Percentiles rank a stretch among this genome's conserved stretches.
Conservation (phyloP, 768 basidiomycete species). For the Tulasnella sp. region DNA sequence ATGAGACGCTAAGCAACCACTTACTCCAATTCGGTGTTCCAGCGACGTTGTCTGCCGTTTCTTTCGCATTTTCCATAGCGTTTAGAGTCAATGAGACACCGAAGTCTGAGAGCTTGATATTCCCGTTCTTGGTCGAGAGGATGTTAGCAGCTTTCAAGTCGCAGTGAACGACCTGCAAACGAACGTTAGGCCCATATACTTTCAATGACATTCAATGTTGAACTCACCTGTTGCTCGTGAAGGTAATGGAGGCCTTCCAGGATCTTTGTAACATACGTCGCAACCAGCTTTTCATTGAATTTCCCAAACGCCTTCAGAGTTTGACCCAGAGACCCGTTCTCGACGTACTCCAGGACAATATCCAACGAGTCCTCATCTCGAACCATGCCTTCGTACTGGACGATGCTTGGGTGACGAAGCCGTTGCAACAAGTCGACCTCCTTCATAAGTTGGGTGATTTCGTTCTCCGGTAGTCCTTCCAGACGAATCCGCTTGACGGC, state of each 20-base stretch:
- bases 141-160: constrained; percentile 99
- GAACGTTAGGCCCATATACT: background rate
- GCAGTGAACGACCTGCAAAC: constrained; percentile 78
- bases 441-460: constrained; percentile 83
- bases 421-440: constrained; percentile 92
- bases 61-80: constrained; percentile 61
- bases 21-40: constrained; percentile 95
- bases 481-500: constrained; percentile 95
- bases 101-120: constrained; percentile 95
- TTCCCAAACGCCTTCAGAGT: constrained; percentile 90
- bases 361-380: constrained; percentile 81
- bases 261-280: constrained; percentile 92
- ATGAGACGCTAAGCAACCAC: constrained; percentile 23
- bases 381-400: constrained; percentile 95
- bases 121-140: constrained; percentile 95
- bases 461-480: constrained; percentile 83
- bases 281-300: constrained; percentile 84
- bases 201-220: background rate
- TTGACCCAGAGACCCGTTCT: constrained; percentile 91
- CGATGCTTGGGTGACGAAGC: constrained; percentile 88
- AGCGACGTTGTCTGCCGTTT: constrained; percentile 58
- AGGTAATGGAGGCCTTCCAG: constrained; percentile 92
- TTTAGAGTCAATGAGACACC: constrained; percentile 94
- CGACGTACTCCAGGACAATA: constrained; percentile 95
- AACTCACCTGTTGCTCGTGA: constrained; percentile 50